These are phyloP conservation scores for Lactarius indigo DNA, from an alignment of 768 basidiomycete species.

Conservation along the genomic window DNA sequence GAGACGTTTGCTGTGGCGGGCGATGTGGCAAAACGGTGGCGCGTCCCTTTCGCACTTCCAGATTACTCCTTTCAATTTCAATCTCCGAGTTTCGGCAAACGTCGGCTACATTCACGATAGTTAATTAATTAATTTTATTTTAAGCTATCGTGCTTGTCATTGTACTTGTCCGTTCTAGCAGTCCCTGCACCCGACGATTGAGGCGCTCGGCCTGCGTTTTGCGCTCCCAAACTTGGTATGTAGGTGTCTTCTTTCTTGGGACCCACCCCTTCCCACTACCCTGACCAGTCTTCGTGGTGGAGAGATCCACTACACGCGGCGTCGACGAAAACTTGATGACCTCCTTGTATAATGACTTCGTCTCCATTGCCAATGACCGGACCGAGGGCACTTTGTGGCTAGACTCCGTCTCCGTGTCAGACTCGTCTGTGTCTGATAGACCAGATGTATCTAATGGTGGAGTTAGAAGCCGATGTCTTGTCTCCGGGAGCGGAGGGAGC, in stretches of 20 bases:
- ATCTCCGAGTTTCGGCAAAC: conserved; percentile 21
- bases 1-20: conserved; percentile 25
- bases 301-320: conserved; percentile 83
- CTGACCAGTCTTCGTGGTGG: conserved; percentile 51
- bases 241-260: conserved; percentile 76
- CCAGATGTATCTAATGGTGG: conserved; percentile 66
- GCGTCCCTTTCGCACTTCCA: conserved; percentile 16
- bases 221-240: conserved; percentile 74
- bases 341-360: conserved; percentile 84
- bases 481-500: conserved; percentile 61
- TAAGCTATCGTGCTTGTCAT: conserved; percentile 27
- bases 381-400: conserved; percentile 46
- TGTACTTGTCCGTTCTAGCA: conserved; percentile 62
- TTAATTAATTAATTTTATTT: neutral
- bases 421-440: conserved; percentile 62
- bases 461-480: conserved; percentile 48
- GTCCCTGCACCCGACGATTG: conserved; percentile 61
- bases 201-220: conserved; percentile 73
- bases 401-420: conserved; percentile 49
- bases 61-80: conserved; percentile 1
- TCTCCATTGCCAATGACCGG: conserved; percentile 72
- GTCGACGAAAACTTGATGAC: conserved; percentile 82
- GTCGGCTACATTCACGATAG: conserved; percentile 2
- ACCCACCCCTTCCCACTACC: conserved; percentile 62
- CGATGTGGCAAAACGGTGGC: conserved; percentile 25